Percentiles rank a stretch among this genome's conserved stretches.
Conservation (phyloP, 2,329 filamentous ascomycete species). For the Nigrograna mackinnonii region DNA sequence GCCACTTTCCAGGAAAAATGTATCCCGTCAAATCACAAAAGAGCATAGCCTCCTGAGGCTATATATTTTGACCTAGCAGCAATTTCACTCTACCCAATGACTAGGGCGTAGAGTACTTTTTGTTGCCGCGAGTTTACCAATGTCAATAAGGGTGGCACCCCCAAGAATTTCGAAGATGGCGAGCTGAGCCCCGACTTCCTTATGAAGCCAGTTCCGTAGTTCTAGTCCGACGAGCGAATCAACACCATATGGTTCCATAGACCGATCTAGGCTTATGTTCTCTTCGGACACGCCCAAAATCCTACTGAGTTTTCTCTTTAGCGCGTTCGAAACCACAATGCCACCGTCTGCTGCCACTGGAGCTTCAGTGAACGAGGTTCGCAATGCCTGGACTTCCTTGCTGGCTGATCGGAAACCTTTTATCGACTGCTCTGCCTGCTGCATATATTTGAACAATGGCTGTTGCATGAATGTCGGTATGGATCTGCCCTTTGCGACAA, state of each 20-base stretch:
- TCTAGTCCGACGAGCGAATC: conserved; percentile 5
- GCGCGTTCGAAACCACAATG: not conserved
- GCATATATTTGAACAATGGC: not conserved
- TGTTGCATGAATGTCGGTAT: not conserved
- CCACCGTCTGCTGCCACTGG: not conserved
- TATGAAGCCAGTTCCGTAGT: conserved; percentile 1
- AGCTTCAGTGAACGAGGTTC: not conserved
- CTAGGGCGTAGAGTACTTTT: too few species aligned
- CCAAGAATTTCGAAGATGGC: conserved; percentile 3
- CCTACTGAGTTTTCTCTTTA: not conserved
- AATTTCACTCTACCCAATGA: too few species aligned
- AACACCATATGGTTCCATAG: conserved; percentile 3
- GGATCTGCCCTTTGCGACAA: not conserved
- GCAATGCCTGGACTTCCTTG: too few species aligned
- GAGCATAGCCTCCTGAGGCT: too few species aligned
- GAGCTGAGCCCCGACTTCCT: not conserved
- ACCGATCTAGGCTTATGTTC: conserved; percentile 1
- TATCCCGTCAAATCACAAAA: too few species aligned
- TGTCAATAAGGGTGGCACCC: not conserved
- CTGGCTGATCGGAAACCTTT: not conserved
- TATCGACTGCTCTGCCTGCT: not conserved
- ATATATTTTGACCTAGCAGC: too few species aligned
- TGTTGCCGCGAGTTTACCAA: not conserved
- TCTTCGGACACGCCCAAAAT: not conserved
- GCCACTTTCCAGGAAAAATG: too few species aligned